These are phyloP conservation scores for Penicillium arizonense DNA, from an alignment of 495 filamentous ascomycete species.

Conservation along the genomic window DNA sequence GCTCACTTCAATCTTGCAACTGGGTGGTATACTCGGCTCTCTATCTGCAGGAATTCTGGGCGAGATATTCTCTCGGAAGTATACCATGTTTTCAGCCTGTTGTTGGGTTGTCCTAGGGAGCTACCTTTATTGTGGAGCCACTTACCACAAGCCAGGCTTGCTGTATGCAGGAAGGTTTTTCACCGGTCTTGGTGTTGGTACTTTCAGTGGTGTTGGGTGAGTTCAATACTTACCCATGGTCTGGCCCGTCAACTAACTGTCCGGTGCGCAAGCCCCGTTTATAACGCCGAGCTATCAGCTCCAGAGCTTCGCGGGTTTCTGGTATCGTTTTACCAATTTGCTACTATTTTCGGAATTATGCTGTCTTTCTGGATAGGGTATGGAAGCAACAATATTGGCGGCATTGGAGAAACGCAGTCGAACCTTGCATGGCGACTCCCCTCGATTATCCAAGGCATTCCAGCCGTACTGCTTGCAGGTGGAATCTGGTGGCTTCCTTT, in stretches of 20 bases:
- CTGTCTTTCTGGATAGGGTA: constrained; percentile 77
- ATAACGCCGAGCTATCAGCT: constrained; percentile 73
- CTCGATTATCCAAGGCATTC: constrained; percentile 49
- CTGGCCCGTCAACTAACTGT: too few relatives aligned
- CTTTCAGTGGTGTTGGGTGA: constrained; percentile 39
- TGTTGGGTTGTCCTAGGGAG: constrained; percentile 69
- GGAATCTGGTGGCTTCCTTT: constrained; percentile 48
- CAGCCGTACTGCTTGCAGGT: constrained; percentile 39
- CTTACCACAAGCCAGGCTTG: constrained; percentile 60
- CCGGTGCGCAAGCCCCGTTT: constrained; percentile 49
- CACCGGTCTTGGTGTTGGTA: constrained; percentile 68
- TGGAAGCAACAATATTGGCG: constrained; percentile 41
- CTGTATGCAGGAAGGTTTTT: constrained; percentile 64
- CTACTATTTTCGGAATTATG: constrained; percentile 72
- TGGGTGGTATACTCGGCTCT: constrained; percentile 68
- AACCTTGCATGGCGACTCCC: constrained; percentile 49
- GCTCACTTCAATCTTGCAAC: constrained; percentile 61
- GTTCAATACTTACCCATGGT: too few relatives aligned
- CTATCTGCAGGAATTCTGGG: constrained; percentile 54
- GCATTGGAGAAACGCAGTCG: constrained; percentile 33
- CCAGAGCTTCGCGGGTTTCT: constrained; percentile 75
- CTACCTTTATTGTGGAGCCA: constrained; percentile 51
- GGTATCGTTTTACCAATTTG: constrained; percentile 77
- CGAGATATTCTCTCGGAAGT: constrained; percentile 66
- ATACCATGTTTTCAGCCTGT: constrained; percentile 64